Evolutionary conservation across 257 asterid species (phyloP).

Genomic region (Penstemon barbatus): DNA sequence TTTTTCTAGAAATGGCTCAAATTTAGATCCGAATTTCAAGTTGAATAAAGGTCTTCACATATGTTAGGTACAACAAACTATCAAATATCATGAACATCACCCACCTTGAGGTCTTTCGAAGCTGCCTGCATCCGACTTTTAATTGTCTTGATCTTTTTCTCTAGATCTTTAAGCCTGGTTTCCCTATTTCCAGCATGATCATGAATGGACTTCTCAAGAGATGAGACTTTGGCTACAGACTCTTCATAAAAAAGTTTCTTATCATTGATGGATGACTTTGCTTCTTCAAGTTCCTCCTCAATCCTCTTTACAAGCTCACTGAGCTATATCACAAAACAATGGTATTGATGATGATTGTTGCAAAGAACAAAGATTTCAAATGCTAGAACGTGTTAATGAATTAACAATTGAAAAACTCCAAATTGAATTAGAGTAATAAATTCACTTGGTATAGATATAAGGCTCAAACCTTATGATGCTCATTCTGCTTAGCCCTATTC

Average conservation of each 20-base stretch:
- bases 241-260: constrained; percentile 57
- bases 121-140: constrained; percentile 77
- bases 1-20: constrained; percentile 2
- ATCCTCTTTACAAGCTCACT: constrained; percentile 76
- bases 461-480: constrained; percentile 87
- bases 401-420: constrained; percentile 19
- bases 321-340: constrained; percentile 54
- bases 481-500: constrained; percentile 89
- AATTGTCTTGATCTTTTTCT: constrained; percentile 69
- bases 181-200: constrained; percentile 87
- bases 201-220: constrained; percentile 72
- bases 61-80: constrained; percentile 1
- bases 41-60: constrained; percentile 18
- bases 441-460: constrained; percentile 20
- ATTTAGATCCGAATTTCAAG: constrained; percentile 13
- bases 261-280: constrained; percentile 59
- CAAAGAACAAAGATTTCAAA: constrained; percentile 9
- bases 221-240: constrained; percentile 67
- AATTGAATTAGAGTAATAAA: constrained; percentile 11
- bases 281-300: constrained; percentile 79
- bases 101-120: constrained; percentile 76
- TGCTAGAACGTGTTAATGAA: constrained; percentile 7
- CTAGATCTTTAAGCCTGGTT: constrained; percentile 75
- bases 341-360: constrained; percentile 2
- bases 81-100: not conserved